Conservation (phyloP, 768 basidiomycete genomes). For the Chiua virens region DNA sequence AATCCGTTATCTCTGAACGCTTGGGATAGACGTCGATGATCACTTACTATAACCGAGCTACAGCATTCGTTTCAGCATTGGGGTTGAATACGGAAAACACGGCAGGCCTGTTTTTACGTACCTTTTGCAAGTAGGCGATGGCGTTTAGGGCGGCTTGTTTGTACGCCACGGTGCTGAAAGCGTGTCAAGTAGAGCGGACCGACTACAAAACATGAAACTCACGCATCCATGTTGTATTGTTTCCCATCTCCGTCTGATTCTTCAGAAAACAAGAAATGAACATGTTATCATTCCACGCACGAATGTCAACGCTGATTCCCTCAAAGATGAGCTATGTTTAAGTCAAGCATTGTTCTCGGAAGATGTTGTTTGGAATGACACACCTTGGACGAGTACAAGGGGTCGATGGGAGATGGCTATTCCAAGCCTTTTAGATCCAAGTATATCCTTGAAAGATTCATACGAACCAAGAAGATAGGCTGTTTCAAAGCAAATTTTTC, state of each 20-base stretch:
- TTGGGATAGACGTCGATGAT: background rate
- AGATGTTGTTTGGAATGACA: background rate
- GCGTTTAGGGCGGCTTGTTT: conserved; percentile 79
- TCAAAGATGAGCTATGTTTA: conserved; percentile 61
- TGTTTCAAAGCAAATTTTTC: conserved; percentile 73
- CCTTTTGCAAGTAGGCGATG: conserved; percentile 72
- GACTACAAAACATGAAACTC: conserved; percentile 20
- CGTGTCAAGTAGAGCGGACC: background rate
- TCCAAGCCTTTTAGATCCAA: background rate
- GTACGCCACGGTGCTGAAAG: conserved; percentile 64
- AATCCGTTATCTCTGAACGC: background rate
- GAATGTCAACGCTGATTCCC: conserved; percentile 70
- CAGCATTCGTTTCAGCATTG: background rate
- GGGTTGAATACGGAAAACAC: background rate
- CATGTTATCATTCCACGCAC: conserved; percentile 34
- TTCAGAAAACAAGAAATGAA: background rate
- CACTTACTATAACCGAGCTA: conserved; percentile 71
- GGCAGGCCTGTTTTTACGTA: conserved; percentile 15
- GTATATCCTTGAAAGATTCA: too few species aligned
- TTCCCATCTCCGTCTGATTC: conserved; percentile 64
- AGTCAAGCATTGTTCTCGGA: background rate
- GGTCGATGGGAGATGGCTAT: conserved; percentile 74
- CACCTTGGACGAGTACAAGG: conserved; percentile 69
- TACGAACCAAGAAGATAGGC: conserved; percentile 67
- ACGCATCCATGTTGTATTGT: conserved; percentile 80